phyloP scores from a whole-genome alignment of 148 eudicot genomes.

The Rhododendron ferrugineum region DNA sequence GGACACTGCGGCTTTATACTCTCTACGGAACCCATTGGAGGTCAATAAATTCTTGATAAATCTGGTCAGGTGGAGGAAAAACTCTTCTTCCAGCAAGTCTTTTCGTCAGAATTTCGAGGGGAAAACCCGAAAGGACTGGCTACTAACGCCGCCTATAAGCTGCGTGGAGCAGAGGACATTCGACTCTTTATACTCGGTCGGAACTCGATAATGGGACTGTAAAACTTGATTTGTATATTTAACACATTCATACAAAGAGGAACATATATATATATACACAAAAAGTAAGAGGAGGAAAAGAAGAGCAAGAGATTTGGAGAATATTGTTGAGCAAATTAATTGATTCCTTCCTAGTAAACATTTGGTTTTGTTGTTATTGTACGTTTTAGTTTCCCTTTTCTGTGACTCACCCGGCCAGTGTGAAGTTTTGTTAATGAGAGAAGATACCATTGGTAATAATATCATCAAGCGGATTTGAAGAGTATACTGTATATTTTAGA shows the following conservation, averaged over 20 bases:
- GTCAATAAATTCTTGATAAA: constrained; percentile 35
- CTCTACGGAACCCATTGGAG: constrained; percentile 32
- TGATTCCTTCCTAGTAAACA: background rate
- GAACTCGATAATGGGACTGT: background rate
- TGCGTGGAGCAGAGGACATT: background rate
- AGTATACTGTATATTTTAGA: background rate
- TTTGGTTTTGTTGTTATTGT: background rate
- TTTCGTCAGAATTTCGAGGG: background rate
- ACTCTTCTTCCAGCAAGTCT: background rate
- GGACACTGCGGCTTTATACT: constrained; percentile 38
- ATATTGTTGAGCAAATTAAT: background rate
- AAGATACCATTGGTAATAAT: background rate
- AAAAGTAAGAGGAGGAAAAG: background rate
- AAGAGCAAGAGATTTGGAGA: background rate
- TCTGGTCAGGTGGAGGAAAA: constrained; percentile 31
- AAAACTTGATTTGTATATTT: background rate
- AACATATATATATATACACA: too few species aligned
- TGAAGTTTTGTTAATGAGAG: background rate
- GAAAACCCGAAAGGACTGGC: background rate
- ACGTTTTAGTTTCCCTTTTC: background rate
- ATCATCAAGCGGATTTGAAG: constrained; percentile 1
- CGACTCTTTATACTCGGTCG: background rate
- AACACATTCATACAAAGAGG: background rate
- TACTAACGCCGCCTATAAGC: background rate
- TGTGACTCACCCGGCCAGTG: background rate